A percentile compares a stretch with the other conserved stretches of the same genome.
These are phyloP conservation scores for Aspergillus tanneri DNA, from an alignment of 2,329 filamentous ascomycete species.

Conservation along the genomic window DNA sequence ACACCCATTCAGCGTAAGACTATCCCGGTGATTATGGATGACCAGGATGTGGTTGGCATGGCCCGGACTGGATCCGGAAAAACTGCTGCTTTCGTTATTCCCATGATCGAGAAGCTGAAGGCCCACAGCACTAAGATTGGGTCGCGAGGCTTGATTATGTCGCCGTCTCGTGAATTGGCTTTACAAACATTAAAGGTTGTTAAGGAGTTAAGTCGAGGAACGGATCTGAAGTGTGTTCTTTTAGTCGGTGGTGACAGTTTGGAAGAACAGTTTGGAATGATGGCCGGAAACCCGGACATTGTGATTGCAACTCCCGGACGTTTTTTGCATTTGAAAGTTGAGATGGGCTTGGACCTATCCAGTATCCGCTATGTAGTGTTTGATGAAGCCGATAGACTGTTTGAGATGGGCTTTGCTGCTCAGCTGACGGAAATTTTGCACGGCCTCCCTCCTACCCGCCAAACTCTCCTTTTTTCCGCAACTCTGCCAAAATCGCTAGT, in stretches of 20 bases:
- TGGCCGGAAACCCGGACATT: constrained; percentile 94
- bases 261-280: constrained; percentile 90
- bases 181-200: constrained; percentile 95
- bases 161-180: constrained; percentile 89
- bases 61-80: constrained; percentile 98
- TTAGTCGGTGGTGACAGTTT: constrained; percentile 93
- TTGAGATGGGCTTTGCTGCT: constrained; percentile 97
- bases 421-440: constrained; percentile 92
- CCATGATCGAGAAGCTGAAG: constrained; percentile 93
- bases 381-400: constrained; percentile 93
- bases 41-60: constrained; percentile 98
- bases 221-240: constrained; percentile 84
- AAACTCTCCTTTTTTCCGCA: constrained; percentile 92
- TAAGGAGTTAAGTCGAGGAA: constrained; percentile 87
- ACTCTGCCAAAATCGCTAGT: constrained; percentile 91
- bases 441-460: constrained; percentile 76
- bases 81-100: constrained; percentile 96
- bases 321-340: constrained; percentile 93
- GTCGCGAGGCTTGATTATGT: constrained; percentile 81
- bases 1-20: constrained; percentile 97
- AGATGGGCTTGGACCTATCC: constrained; percentile 89
- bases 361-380: constrained; percentile 94
- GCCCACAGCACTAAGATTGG: constrained; percentile 84
- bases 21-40: constrained; percentile 84
- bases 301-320: constrained; percentile 95